These are phyloP conservation scores for Komagataea norvegica DNA, from an alignment of 1,139 yeast species.

Conservation along the genomic window DNA sequence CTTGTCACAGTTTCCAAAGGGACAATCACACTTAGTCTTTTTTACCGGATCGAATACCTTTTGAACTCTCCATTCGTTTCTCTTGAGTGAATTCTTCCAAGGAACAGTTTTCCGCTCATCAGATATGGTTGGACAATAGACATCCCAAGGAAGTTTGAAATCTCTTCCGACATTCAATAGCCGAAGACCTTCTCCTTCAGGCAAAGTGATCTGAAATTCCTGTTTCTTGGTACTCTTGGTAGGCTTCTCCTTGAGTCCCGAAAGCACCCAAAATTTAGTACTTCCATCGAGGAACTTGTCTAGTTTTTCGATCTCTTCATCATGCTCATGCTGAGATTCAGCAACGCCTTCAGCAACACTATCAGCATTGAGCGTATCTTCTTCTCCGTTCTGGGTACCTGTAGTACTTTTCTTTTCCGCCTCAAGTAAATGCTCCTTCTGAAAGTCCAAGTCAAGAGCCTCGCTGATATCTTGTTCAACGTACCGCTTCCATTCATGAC, in stretches of 20 bases:
- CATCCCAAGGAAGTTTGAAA: conserved; percentile 32
- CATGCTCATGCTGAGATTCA: too few species aligned
- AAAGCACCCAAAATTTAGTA: conserved; percentile 15
- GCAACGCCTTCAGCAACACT: too few species aligned
- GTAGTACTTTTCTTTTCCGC: too few species aligned
- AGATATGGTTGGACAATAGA: conserved; percentile 31
- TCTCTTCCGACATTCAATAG: conserved; percentile 13
- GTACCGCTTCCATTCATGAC: conserved; percentile 20
- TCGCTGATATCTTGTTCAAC: conserved; percentile 20
- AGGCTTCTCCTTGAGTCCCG: conserved; percentile 14
- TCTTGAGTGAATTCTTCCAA: conserved; percentile 30
- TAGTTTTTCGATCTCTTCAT: conserved; percentile 8
- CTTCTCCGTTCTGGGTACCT: too few species aligned
- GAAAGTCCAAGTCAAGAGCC: conserved; percentile 4
- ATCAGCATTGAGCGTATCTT: too few species aligned
- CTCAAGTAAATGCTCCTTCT: too few species aligned
- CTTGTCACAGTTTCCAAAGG: conserved; percentile 29
- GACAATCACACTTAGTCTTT: conserved; percentile 27
- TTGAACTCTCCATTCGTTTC: conserved; percentile 24
- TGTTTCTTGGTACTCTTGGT: conserved; percentile 4
- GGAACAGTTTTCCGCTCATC: conserved; percentile 23
- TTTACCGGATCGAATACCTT: conserved; percentile 14
- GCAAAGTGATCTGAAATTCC: conserved; percentile 20
- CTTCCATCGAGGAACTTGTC: conserved; percentile 4
- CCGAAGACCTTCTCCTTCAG: conserved; percentile 19